Evolutionary conservation across 2,329 filamentous ascomycete genomes (phyloP).

Genomic region (Alternaria infectoria): DNA sequence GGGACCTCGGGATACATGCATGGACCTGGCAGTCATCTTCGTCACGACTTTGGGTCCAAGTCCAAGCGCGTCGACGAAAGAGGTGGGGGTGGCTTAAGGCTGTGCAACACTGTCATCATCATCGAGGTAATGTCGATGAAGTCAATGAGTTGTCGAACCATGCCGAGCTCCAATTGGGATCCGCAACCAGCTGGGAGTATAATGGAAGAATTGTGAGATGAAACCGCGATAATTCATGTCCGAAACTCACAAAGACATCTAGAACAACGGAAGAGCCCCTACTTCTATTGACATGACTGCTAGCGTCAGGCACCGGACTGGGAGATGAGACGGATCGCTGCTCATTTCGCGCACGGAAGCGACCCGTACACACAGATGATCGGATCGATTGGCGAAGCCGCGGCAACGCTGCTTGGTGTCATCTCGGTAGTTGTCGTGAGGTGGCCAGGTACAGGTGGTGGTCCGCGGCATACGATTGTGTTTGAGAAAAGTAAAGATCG

Average conservation of each 20-base stretch:
- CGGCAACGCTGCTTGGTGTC: not conserved
- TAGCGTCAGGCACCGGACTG: constrained; percentile 8
- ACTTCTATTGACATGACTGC: not conserved
- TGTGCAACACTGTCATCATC: not conserved
- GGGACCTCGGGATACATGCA: not conserved
- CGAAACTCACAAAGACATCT: not conserved
- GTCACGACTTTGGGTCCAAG: constrained; percentile 5
- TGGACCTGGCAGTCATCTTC: constrained; percentile 3
- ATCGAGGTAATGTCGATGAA: not conserved
- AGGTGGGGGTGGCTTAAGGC: not conserved
- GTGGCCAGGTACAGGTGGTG: not conserved
- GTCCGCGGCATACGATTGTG: not conserved
- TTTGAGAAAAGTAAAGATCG: constrained; percentile 6
- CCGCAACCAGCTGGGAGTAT: not conserved
- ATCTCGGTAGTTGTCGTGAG: not conserved
- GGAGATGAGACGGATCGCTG: constrained; percentile 4
- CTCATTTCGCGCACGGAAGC: constrained; percentile 1
- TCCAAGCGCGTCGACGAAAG: not conserved
- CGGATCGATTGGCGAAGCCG: constrained; percentile 2
- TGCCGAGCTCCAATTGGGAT: not conserved
- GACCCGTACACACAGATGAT: not conserved
- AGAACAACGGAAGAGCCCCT: not conserved
- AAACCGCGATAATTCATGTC: not conserved
- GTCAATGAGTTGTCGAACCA: not conserved
- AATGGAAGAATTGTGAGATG: not conserved